These are phyloP conservation scores for Coix lacrymajobi DNA, from an alignment of 176 grass and related monocot species.

Conservation along the genomic window DNA sequence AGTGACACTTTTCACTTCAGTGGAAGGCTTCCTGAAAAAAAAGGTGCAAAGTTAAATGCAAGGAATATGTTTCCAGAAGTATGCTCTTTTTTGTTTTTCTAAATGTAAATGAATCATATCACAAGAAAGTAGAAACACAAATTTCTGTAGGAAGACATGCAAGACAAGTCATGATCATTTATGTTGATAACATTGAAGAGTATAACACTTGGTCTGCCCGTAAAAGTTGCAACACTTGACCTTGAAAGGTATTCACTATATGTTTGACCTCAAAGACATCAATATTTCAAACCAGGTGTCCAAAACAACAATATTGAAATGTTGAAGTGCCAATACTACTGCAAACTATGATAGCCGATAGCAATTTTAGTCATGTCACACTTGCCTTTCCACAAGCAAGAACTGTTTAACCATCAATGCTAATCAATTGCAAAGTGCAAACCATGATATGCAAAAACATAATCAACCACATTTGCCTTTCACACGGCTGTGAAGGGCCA, in stretches of 20 bases:
- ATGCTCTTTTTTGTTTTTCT: neutral
- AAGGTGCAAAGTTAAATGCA: conserved; percentile 13
- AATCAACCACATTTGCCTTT: neutral
- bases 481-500: neutral
- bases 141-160: neutral
- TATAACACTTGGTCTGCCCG: neutral
- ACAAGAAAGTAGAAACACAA: neutral
- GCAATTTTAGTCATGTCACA: neutral
- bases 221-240: neutral
- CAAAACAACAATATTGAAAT: conserved; percentile 11
- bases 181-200: neutral
- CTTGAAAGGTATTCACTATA: neutral
- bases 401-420: neutral
- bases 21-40: conserved; percentile 36
- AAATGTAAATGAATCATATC: conserved; percentile 5
- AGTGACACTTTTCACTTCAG: conserved; percentile 46
- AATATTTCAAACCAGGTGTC: neutral
- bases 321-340: conserved; percentile 6
- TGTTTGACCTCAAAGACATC: neutral
- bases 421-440: conserved; percentile 1
- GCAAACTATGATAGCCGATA: neutral
- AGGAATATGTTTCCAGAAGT: neutral
- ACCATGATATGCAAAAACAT: neutral
- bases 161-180: neutral
- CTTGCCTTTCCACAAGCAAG: neutral